phyloP scores from a whole-genome alignment of 768 basidiomycete species.

The Calocybe gangraenosa region DNA sequence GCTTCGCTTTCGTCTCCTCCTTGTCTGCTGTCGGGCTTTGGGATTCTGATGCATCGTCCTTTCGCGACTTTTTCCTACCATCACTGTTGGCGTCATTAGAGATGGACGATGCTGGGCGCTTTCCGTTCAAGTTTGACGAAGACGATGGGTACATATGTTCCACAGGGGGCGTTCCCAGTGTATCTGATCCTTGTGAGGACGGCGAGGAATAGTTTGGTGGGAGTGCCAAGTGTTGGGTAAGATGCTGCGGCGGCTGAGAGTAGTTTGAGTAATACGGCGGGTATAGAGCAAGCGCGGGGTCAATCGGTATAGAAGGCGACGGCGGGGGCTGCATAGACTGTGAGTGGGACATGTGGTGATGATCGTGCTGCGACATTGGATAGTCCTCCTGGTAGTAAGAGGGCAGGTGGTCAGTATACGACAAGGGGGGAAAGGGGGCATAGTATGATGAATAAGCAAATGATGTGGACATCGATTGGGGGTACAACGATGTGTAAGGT shows the following conservation, averaged over 20 bases:
- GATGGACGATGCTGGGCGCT: constrained; percentile 57
- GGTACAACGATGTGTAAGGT: background rate
- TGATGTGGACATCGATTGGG: constrained; percentile 25
- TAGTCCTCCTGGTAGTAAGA: constrained; percentile 35
- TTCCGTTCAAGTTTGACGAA: constrained; percentile 52
- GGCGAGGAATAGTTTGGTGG: constrained; percentile 68
- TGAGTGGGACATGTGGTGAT: constrained; percentile 31
- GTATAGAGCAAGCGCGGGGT: constrained; percentile 68
- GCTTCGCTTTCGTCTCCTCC: constrained; percentile 73
- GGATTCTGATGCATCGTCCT: constrained; percentile 54
- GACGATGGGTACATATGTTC: constrained; percentile 54
- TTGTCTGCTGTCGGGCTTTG: constrained; percentile 53
- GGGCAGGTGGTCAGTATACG: constrained; percentile 25
- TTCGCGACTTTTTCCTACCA: constrained; percentile 56
- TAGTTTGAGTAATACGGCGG: constrained; percentile 62
- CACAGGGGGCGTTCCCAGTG: constrained; percentile 68
- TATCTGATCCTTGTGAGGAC: constrained; percentile 76
- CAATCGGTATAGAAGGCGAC: constrained; percentile 62
- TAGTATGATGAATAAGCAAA: constrained; percentile 31
- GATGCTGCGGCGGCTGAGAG: constrained; percentile 42
- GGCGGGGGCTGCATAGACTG: constrained; percentile 45
- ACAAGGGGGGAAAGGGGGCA: constrained; percentile 21
- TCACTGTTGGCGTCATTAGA: constrained; percentile 34
- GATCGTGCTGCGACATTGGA: constrained; percentile 39
- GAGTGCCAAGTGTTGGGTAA: constrained; percentile 52